Conservation (phyloP, 805 yeast species). For the Vanderwaltozyma verrucispora region DNA sequence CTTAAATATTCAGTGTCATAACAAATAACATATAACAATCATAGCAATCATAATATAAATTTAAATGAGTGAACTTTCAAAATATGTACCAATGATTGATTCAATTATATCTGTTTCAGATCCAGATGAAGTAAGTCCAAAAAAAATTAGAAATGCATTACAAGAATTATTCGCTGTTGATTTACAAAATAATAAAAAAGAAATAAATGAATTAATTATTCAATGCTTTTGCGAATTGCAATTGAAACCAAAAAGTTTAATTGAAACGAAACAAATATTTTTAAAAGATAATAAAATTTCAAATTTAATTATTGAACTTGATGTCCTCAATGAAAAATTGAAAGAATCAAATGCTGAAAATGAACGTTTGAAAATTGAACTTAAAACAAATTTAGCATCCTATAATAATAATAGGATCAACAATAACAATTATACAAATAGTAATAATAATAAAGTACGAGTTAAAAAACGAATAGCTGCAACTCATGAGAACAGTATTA, state of each 20-base stretch:
- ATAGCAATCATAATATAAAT: too few species aligned
- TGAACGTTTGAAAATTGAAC: too few species aligned
- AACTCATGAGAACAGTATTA: constrained; percentile 23
- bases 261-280: constrained; percentile 27
- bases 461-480: neutral
- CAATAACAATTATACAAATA: constrained; percentile 5
- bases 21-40: too few species aligned
- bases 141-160: constrained; percentile 59
- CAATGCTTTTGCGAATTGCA: constrained; percentile 42
- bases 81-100: constrained; percentile 54
- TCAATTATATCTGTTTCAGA: constrained; percentile 66
- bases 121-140: constrained; percentile 57
- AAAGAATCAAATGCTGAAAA: too few species aligned
- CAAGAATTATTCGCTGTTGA: constrained; percentile 55
- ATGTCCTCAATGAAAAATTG: neutral
- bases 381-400: too few species aligned
- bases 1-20: too few species aligned
- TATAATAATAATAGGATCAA: too few species aligned
- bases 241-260: constrained; percentile 23
- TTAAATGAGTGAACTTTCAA: constrained; percentile 9
- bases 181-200: constrained; percentile 40
- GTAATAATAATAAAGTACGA: neutral
- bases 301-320: constrained; percentile 3
- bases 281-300: constrained; percentile 34
- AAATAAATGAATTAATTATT: constrained; percentile 49